A percentile compares a stretch with the other conserved stretches of the same genome.
These are phyloP conservation scores for Hibiscus mutabilis DNA, from an alignment of 345 rosid genomes.

Conservation along the genomic window DNA sequence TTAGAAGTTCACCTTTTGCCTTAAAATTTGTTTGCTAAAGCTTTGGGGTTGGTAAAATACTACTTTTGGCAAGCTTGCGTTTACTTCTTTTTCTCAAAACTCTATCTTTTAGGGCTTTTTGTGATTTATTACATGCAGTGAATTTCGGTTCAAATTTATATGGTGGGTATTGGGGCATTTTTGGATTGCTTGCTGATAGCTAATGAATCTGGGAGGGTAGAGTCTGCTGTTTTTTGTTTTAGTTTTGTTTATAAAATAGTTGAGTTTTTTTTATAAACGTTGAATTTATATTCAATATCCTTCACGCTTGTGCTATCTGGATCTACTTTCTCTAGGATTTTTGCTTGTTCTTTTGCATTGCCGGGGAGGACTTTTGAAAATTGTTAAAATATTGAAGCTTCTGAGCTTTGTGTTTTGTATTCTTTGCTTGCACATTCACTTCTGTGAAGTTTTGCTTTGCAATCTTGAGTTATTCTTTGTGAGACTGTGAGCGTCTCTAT, in stretches of 20 bases:
- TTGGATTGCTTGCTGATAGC: not conserved
- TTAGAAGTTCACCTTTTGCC: not conserved
- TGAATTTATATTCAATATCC: not conserved
- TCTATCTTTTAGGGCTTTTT: not conserved
- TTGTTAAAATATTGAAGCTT: conserved; percentile 6
- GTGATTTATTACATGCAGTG: not conserved
- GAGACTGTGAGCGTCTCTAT: not conserved
- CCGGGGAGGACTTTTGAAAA: not conserved
- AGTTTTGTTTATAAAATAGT: not conserved
- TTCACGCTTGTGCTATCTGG: not conserved
- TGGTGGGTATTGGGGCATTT: not conserved
- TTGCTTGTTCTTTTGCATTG: not conserved
- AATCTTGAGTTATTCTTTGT: not conserved
- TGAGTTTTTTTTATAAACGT: too few species aligned
- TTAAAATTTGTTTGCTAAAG: not conserved
- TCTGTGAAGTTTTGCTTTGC: not conserved
- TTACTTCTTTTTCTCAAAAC: not conserved
- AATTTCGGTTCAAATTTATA: not conserved
- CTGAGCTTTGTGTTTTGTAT: not conserved
- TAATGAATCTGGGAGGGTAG: not conserved
- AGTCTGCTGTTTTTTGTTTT: not conserved
- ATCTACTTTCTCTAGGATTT: not conserved
- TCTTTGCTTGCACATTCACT: not conserved
- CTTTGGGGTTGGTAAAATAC: not conserved
- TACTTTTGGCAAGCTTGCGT: not conserved